Base-by-base conservation (phyloP, 2,329 filamentous ascomycete species). In the Chaetomium sp. region DNA sequence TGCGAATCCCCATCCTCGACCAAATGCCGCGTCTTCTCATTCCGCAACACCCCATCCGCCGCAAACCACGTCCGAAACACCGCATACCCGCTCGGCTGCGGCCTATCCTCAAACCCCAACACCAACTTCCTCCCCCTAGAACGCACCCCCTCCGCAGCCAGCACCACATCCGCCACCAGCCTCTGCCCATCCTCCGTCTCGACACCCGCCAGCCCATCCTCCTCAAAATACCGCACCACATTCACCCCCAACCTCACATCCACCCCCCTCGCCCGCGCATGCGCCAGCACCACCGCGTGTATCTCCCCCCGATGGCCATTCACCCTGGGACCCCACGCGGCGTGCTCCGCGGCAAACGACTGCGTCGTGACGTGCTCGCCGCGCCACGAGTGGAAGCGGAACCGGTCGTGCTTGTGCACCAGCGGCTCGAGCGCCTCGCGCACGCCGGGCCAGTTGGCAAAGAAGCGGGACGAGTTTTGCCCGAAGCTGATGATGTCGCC, bases 401-500 rank as follows among this genome's bases (percentile, higher is more conserved):
- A 55, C 16, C 73, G 74, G 21, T 78, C 75, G 25, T 82, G 74
- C 2, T 77, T 75, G 65, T 80, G 83, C 68, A 81, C 82, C 31
- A 87, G 77, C 1, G 78, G 76, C 56, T 81, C 78, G 64, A 87
- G 76, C 58, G 78, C 74, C 35, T 79, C 79, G 8, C 78, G 77
- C 5, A 87, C 78, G 19, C 79, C 78, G 19, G 83, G 81, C 74
- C 85, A 87, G n/a, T 82, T 80, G 54, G 78, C 73, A 72, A 87
- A 84, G 64, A 87, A 84, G 38, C 83, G 80, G 4, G 82, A 81
- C 9, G 81, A 81, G 70, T 87, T 88, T 19, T 83, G 81, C 1
- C 82, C 84, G 70, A 86, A 86, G 50, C 78, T 81, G 67, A 83
- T 82, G 63, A 83, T 81, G 67, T 83, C 80, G 6, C 81, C 81